Base-by-base conservation (phyloP, 257 asterid genomes). In the Primulina eburnea region DNA sequence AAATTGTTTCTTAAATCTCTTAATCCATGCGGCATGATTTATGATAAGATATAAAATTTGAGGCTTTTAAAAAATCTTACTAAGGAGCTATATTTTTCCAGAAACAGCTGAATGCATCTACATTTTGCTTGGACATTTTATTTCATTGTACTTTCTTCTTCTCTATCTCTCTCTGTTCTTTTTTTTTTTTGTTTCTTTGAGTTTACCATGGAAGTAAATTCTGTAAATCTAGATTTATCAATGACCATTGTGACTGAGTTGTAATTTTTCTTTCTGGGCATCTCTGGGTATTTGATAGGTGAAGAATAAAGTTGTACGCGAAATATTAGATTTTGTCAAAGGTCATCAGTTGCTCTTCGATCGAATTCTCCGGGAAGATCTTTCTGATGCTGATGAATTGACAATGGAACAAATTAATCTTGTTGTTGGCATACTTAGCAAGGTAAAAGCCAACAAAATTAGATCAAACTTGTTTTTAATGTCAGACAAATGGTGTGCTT, bases 261-360 rank as follows among this genome's bases (percentile, higher is more conserved):
- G 6, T 66, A 14, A 56, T 73, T 40, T 57, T 35, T 67, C 62
- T 59, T 64, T 66, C 26, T 75, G 55, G 61, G 62, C 68, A 43
- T 75, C 30, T 32, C 35, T 70, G 69, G 71, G 63, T 71, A 56
- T 62, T 67, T 78, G 72, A 69, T 77, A 93, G 99, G 96, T 93
- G 82, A 90, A 89, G 81, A 93, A 93, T 76, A 87, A 89, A 81
- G 84, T 93, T 70, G 99, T 87, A 14, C 99, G 95, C 58, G 99
- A 88, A 83, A 84, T 89, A 71, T 70, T 90, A 21, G 96, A 86
- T 47, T 91, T 90, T 78, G 78, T 90, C 57, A 86, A 82, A 83
- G 87, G 92, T 55, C 92, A 89, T 84, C 95, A 80, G 83, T 73
- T 78, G 76, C 86, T 89, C 72, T 88, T 93, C 82, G 99, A 93